Evolutionary conservation across 2,329 filamentous ascomycete genomes (phyloP).

Genomic region (Helotiales sp.): DNA sequence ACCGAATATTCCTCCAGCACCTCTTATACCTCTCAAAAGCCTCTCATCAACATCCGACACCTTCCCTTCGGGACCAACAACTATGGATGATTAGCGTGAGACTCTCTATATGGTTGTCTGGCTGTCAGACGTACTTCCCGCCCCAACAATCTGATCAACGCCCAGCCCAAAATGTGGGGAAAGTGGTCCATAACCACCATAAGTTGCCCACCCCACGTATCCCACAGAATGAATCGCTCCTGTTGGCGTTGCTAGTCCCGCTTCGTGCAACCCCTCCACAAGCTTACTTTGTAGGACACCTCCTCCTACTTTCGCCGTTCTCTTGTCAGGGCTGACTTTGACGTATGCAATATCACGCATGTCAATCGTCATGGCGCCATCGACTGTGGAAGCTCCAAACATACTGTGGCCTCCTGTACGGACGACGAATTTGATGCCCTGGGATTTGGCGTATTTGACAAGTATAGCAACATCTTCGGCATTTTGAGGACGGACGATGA

Average conservation of each 20-base stretch:
- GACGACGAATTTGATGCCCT: constrained; percentile 26
- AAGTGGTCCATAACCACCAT: constrained; percentile 39
- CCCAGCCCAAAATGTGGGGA: constrained; percentile 37
- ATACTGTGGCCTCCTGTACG: constrained; percentile 40
- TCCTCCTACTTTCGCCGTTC: constrained; percentile 38
- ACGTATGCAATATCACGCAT: constrained; percentile 39
- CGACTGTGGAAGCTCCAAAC: constrained; percentile 34
- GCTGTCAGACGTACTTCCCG: too few species aligned
- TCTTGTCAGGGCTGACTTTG: constrained; percentile 27
- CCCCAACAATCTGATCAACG: constrained; percentile 39
- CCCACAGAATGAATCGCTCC: constrained; percentile 33
- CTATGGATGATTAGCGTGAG: too few species aligned
- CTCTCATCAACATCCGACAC: constrained; percentile 40
- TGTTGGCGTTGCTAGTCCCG: constrained; percentile 34
- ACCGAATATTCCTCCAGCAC: constrained; percentile 42
- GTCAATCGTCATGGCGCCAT: constrained; percentile 38
- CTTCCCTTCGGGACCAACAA: constrained; percentile 40
- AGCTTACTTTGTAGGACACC: constrained; percentile 37
- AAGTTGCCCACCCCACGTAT: constrained; percentile 38
- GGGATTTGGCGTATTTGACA: constrained; percentile 21
- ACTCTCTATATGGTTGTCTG: too few species aligned
- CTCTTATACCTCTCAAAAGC: constrained; percentile 41
- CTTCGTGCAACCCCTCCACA: constrained; percentile 28
- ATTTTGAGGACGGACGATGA: constrained; percentile 31
- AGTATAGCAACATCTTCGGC: constrained; percentile 31